phyloP scores from a whole-genome alignment of 176 grass and related monocot genomes.

The Coix lacrymajobi region DNA sequence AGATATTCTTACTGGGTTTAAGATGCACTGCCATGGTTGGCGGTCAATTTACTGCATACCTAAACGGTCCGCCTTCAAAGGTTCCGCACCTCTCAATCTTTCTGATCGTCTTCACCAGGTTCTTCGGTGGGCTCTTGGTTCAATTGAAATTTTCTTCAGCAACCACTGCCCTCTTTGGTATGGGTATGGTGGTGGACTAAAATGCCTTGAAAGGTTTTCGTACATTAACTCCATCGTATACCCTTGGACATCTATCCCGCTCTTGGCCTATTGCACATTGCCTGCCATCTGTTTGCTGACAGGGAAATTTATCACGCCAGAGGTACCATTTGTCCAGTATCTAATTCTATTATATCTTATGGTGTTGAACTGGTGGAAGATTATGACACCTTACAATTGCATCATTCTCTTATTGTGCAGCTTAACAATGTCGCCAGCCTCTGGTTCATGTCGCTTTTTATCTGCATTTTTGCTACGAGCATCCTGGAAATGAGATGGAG shows the following conservation, averaged over 20 bases:
- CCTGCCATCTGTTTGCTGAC: slow-evolving; percentile 60
- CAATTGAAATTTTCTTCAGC: slow-evolving; percentile 69
- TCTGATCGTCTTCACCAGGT: slow-evolving; percentile 73
- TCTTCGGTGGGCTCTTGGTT: slow-evolving; percentile 66
- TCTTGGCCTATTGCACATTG: slow-evolving; percentile 61
- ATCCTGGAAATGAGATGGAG: slow-evolving; percentile 83
- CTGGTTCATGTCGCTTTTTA: slow-evolving; percentile 74
- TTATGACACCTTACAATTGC: not conserved
- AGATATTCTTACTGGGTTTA: slow-evolving; percentile 71
- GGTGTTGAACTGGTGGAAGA: not conserved
- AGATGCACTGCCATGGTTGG: slow-evolving; percentile 73
- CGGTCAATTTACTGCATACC: slow-evolving; percentile 62
- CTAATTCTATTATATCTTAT: not conserved
- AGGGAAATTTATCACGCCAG: slow-evolving; percentile 61
- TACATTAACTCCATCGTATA: slow-evolving; percentile 62
- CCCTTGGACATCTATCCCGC: slow-evolving; percentile 61
- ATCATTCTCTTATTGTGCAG: slow-evolving; percentile 24
- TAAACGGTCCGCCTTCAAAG: slow-evolving; percentile 49
- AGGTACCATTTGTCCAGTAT: slow-evolving; percentile 26
- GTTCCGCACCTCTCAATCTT: slow-evolving; percentile 63
- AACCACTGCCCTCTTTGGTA: slow-evolving; percentile 67
- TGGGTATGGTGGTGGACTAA: slow-evolving; percentile 58
- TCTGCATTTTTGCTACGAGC: slow-evolving; percentile 63
- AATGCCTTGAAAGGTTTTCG: slow-evolving; percentile 54
- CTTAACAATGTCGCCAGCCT: slow-evolving; percentile 64